phyloP scores from a whole-genome alignment of 1,284 basidiomycete species.

The Puccinia novopanici region DNA sequence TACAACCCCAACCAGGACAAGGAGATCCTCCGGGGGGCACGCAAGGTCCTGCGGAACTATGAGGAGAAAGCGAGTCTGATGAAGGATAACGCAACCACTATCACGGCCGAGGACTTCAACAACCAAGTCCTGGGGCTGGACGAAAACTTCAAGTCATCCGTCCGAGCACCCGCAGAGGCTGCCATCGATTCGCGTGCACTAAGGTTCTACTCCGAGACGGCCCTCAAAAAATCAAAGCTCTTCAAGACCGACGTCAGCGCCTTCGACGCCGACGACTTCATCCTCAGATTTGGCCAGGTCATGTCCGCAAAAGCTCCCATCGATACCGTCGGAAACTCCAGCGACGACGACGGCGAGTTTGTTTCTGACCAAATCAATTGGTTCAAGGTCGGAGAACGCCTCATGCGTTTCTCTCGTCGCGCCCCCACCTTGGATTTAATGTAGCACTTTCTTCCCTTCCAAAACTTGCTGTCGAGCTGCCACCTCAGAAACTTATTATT shows the following conservation, averaged over 20 bases:
- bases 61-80: conserved; percentile 25
- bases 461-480: background rate
- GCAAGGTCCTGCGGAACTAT: conserved; percentile 12
- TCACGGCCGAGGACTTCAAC: conserved; percentile 21
- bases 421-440: conserved; percentile 43
- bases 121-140: conserved; percentile 19
- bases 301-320: conserved; percentile 67
- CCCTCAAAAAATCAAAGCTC: conserved; percentile 73
- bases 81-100: conserved; percentile 10
- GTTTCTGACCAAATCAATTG: conserved; percentile 51
- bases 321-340: conserved; percentile 60
- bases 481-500: background rate
- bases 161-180: conserved; percentile 55
- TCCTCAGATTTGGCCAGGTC: conserved; percentile 69
- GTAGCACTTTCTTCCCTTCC: background rate
- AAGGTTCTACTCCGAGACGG: conserved; percentile 54
- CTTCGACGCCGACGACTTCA: conserved; percentile 81
- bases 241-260: conserved; percentile 77
- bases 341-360: conserved; percentile 58
- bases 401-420: conserved; percentile 41
- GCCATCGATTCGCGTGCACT: conserved; percentile 57
- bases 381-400: conserved; percentile 30
- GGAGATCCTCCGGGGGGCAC: background rate
- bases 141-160: conserved; percentile 31
- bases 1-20: conserved; percentile 19